A percentile compares a stretch with the other conserved stretches of the same genome.
These are phyloP conservation scores for Pezicula radicicola DNA, from an alignment of 2,329 filamentous ascomycete genomes.

Conservation along the genomic window DNA sequence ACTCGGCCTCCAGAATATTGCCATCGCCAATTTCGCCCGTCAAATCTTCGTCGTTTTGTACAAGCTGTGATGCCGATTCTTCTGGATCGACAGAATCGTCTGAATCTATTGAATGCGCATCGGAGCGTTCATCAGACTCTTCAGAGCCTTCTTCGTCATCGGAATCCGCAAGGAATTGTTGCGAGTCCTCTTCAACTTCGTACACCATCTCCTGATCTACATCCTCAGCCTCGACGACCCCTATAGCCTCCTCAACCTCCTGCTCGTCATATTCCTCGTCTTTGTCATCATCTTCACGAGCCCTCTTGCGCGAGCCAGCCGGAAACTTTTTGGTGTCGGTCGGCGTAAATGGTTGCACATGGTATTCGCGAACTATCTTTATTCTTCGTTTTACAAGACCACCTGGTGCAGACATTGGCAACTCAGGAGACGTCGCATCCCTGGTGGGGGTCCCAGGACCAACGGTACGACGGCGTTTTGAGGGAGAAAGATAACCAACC, in stretches of 20 bases:
- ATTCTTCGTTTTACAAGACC: conserved; percentile 8
- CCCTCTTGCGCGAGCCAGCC: conserved; percentile 18
- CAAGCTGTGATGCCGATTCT: conserved; percentile 18
- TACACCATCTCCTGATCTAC: conserved; percentile 1
- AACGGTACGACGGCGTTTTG: conserved; percentile 26
- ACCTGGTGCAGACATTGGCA: background rate
- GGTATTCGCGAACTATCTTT: conserved; percentile 7
- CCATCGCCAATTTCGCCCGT: conserved; percentile 8
- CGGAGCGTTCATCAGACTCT: background rate
- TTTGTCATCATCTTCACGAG: conserved; percentile 16
- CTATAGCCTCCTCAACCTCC: background rate
- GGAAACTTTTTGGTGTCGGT: conserved; percentile 12
- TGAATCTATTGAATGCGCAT: no score
- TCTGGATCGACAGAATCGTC: conserved; percentile 7
- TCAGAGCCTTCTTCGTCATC: background rate
- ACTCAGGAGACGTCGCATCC: background rate
- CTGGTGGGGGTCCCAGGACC: conserved; percentile 14
- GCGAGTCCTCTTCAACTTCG: conserved; percentile 3
- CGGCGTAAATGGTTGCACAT: conserved; percentile 14
- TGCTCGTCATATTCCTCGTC: background rate
- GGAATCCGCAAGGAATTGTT: background rate
- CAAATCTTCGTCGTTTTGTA: conserved; percentile 1
- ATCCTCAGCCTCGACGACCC: conserved; percentile 6
- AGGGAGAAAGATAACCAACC: conserved; percentile 23
- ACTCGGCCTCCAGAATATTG: conserved; percentile 4